Conservation (phyloP, 2,329 filamentous ascomycete genomes). For the Fusarium sacchari region DNA sequence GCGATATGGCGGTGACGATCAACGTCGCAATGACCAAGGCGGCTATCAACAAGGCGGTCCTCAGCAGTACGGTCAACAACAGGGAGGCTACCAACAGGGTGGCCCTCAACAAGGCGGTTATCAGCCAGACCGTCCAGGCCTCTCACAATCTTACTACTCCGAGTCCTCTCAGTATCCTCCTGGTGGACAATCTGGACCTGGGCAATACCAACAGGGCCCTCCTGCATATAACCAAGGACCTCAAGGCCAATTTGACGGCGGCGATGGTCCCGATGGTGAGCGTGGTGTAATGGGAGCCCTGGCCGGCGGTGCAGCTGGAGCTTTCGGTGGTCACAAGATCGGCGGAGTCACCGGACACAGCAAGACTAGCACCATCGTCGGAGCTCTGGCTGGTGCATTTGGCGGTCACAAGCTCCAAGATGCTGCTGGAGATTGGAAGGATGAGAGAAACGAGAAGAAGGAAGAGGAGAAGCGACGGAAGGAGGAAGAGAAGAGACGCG, state of each 20-base stretch:
- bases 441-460: conserved; percentile 51
- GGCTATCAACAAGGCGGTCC: conserved; percentile 2
- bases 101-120: not conserved
- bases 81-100: conserved; percentile 7
- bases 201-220: conserved; percentile 1
- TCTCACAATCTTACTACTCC: conserved; percentile 18
- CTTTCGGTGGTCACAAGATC: conserved; percentile 53
- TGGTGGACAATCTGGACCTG: not conserved
- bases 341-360: conserved; percentile 46
- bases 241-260: conserved; percentile 1
- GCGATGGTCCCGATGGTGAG: conserved; percentile 49
- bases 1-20: conserved; percentile 7
- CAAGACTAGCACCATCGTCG: conserved; percentile 51
- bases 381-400: conserved; percentile 53
- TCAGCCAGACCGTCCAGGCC: conserved; percentile 14
- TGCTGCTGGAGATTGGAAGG: conserved; percentile 52
- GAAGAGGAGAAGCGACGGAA: conserved; percentile 29
- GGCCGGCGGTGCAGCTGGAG: conserved; percentile 54
- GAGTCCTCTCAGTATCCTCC: conserved; percentile 19
- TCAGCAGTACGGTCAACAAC: not conserved
- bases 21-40: conserved; percentile 9
- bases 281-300: conserved; percentile 54
- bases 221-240: not conserved
- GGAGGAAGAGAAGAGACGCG: conserved; percentile 43
- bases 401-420: conserved; percentile 56